phyloP scores from a whole-genome alignment of 2,329 filamentous ascomycete species.

The Microthyrium microscopicum region DNA sequence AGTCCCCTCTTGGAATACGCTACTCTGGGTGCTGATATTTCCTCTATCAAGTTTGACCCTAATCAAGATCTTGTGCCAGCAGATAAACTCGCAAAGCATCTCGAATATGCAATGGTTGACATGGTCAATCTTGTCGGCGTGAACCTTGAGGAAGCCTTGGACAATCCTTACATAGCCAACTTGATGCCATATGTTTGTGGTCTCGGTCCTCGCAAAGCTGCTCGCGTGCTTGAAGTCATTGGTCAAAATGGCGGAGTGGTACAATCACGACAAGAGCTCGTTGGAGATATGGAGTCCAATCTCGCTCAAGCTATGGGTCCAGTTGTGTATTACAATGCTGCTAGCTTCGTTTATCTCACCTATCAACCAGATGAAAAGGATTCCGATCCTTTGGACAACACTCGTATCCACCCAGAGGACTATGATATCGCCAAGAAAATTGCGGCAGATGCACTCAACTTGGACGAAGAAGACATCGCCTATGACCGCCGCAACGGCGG shows the following conservation, averaged over 20 bases:
- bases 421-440: constrained; percentile 97
- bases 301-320: constrained; percentile 68
- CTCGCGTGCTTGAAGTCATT: constrained; percentile 71
- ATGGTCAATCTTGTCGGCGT: constrained; percentile 96
- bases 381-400: constrained; percentile 89
- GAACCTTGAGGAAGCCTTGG: constrained; percentile 81
- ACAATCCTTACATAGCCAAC: constrained; percentile 66
- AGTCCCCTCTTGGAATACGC: constrained; percentile 95
- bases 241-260: constrained; percentile 75
- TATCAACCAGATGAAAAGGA: constrained; percentile 69
- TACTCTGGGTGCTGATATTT: constrained; percentile 72
- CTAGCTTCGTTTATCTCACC: constrained; percentile 82
- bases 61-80: constrained; percentile 78
- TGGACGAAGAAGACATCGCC: constrained; percentile 96
- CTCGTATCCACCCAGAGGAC: constrained; percentile 92
- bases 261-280: constrained; percentile 67
- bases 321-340: constrained; percentile 90
- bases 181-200: constrained; percentile 83
- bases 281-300: constrained; percentile 71
- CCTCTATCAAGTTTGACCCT: constrained; percentile 73
- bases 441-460: constrained; percentile 87
- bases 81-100: constrained; percentile 68
- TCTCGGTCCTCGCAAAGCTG: constrained; percentile 80
- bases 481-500: constrained; percentile 85
- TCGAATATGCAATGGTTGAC: constrained; percentile 95